Percentiles rank a stretch among this genome's conserved stretches.
Evolutionary conservation across 805 yeast genomes (phyloP).

Genomic region (Pichia deserticola): DNA sequence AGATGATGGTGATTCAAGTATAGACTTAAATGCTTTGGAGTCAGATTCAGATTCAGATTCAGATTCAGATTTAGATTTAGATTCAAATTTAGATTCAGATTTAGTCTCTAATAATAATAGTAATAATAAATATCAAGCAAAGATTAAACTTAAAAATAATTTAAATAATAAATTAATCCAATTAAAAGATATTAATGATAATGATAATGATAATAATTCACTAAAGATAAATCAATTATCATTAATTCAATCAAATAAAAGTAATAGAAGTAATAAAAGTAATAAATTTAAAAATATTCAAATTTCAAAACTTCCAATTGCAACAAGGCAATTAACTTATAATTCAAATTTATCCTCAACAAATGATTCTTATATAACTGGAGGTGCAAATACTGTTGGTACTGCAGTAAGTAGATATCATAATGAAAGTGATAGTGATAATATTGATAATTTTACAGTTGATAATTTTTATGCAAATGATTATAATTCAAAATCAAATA

Average conservation of each 20-base stretch:
- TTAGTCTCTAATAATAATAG: neutral
- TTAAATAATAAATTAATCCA: too few relatives aligned
- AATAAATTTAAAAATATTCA: neutral
- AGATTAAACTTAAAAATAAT: neutral
- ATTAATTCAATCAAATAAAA: neutral
- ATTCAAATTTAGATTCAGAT: neutral
- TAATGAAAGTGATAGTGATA: constrained; percentile 2
- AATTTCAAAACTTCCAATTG: neutral
- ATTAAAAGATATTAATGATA: neutral
- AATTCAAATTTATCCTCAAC: neutral
- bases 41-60: constrained; percentile 2
- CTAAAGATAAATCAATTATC: neutral
- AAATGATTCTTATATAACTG: neutral
- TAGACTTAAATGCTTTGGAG: constrained; percentile 13
- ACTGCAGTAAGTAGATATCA: neutral
- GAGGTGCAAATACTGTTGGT: neutral
- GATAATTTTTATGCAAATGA: neutral
- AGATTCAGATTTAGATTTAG: neutral
- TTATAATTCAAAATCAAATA: too few relatives aligned
- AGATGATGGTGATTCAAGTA: constrained; percentile 7
- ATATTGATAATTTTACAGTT: neutral
- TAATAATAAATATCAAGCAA: neutral
- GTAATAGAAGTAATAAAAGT: neutral
- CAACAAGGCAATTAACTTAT: constrained; percentile 1
- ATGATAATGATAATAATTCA: neutral